These are phyloP conservation scores for Echeveria elegans DNA, from an alignment of 164 flowering plant genomes.

Conservation along the genomic window DNA sequence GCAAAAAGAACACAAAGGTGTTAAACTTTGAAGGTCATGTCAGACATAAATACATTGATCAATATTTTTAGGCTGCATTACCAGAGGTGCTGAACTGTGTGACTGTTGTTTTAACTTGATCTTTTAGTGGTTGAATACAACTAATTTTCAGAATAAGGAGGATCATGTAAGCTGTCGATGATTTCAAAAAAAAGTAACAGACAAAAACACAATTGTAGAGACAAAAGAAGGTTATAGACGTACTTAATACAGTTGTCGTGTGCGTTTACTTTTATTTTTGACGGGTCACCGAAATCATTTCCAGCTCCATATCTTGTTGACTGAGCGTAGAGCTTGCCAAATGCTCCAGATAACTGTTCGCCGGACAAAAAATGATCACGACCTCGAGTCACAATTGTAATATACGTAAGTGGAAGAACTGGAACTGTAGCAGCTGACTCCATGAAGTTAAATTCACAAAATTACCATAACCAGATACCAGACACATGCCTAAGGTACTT, in stretches of 20 bases:
- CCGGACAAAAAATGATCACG: neutral
- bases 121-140: slow-evolving; percentile 56
- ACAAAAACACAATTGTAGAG: neutral
- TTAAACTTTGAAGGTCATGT: neutral
- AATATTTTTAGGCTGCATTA: slow-evolving; percentile 17
- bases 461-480: too few species aligned
- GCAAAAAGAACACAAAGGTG: neutral
- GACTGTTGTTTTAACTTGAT: slow-evolving; percentile 30
- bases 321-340: slow-evolving; percentile 92
- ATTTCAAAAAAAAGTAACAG: neutral
- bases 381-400: neutral
- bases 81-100: slow-evolving; percentile 93
- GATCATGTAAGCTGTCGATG: neutral
- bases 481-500: neutral
- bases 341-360: slow-evolving; percentile 81
- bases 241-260: slow-evolving; percentile 95
- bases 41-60: neutral
- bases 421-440: neutral
- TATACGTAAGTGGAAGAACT: neutral
- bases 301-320: slow-evolving; percentile 40
- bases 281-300: slow-evolving; percentile 49
- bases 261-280: slow-evolving; percentile 49
- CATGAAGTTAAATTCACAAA: too few species aligned
- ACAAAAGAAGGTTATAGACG: slow-evolving; percentile 2
- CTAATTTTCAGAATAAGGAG: slow-evolving; percentile 25